Evolutionary conservation across 495 filamentous ascomycete species (phyloP), one percentile per base, ranked within the genome.

Genomic region (Patellaria atrata): DNA sequence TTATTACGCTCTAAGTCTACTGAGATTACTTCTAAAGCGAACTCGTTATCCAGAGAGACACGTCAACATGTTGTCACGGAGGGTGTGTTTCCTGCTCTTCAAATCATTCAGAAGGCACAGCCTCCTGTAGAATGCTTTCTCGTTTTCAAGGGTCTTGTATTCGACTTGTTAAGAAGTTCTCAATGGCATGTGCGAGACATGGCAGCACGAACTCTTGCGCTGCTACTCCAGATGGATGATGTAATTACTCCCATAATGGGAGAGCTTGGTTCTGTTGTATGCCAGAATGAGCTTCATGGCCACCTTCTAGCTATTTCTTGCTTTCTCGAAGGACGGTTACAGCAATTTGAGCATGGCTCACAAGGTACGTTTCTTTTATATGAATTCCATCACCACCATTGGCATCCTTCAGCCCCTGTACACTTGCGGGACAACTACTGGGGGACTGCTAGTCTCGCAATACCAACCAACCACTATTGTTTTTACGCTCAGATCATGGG

Each of bases 131-230:
- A 38, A 12, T 15, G 62, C 6, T 46, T 52, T 20, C 48, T 52
- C 10, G 51, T 55, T 1, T 61, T 82, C 9, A 51, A 58, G 31
- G 44, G 45, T 23, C 55, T 61, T 14, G 64, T 84, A 19, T 45
- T 56, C 7, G 47, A 51, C 23, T 71, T 82, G 23, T 60, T 86
- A 19, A 68, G 65, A n/a, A 86, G 78, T 42, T 64, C 67, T 2
- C 65, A 84, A 11, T 96, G 86, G 89, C 75, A 82, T 45, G 75
- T 96, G 14, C 68, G 89, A 35, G 85, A 94, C 49, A 85, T 93
- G 41, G 82, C 87, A 10, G 85, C 87, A 4, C 70, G 79, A 25
- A 80, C 86, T 12, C 48, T 6, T 65, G 33, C 71, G 70, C n/a
- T 27, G 18, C 40, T 37, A 8, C 33, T 36, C 3, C 5, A 23